Conservation (phyloP, 192 early-diverging fungal species). For the Entomortierella beljakovae region DNA sequence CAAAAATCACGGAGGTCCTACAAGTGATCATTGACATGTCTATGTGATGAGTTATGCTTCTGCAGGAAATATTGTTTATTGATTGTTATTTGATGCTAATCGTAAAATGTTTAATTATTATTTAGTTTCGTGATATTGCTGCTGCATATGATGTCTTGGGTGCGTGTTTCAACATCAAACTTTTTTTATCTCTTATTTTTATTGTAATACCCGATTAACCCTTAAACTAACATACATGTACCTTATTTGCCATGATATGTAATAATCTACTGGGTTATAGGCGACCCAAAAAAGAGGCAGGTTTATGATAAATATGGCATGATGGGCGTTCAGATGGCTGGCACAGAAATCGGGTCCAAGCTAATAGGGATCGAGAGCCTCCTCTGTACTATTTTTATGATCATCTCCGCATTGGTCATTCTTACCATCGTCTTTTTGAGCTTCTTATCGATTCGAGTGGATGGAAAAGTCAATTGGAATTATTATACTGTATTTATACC, state of each 20-base stretch:
- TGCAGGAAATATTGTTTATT: neutral
- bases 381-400: slow-evolving; percentile 68
- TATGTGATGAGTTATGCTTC: too few relatives aligned
- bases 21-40: too few relatives aligned
- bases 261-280: slow-evolving; percentile 16
- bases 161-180: too few relatives aligned
- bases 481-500: slow-evolving; percentile 85
- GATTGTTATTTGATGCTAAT: neutral
- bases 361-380: slow-evolving; percentile 74
- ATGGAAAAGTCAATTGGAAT: slow-evolving; percentile 75
- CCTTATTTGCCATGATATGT: neutral
- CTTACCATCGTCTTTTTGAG: slow-evolving; percentile 86
- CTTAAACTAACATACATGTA: neutral
- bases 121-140: slow-evolving; percentile 87
- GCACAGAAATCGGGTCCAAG: slow-evolving; percentile 71
- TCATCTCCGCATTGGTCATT: slow-evolving; percentile 60
- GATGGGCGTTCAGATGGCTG: slow-evolving; percentile 81
- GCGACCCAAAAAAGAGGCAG: slow-evolving; percentile 84
- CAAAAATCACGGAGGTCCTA: too few relatives aligned
- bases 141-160: slow-evolving; percentile 86
- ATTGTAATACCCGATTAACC: neutral
- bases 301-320: slow-evolving; percentile 94
- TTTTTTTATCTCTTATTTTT: neutral
- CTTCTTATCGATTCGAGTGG: slow-evolving; percentile 81
- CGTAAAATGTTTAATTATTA: too few relatives aligned